These are phyloP conservation scores for Datisca glomerata DNA, from an alignment of 306 rosid species.

Conservation along the genomic window DNA sequence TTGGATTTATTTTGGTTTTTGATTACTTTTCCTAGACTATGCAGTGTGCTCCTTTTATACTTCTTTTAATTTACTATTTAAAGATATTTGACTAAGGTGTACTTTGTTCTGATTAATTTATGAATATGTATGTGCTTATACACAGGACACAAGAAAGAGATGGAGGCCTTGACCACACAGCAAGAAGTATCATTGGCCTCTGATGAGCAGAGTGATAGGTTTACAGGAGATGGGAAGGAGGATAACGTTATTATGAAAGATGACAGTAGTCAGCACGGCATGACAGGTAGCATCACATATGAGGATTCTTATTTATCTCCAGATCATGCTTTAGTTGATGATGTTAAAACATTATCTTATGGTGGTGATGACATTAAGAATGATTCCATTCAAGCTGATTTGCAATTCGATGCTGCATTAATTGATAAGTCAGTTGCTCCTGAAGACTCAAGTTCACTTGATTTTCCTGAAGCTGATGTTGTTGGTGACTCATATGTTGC, in stretches of 20 bases:
- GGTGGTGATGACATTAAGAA: conserved; percentile 28
- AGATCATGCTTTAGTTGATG: conserved; percentile 31
- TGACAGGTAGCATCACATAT: conserved; percentile 27
- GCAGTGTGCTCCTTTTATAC: no score
- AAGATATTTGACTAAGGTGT: background rate
- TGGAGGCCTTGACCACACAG: conserved; percentile 62
- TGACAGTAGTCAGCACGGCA: conserved; percentile 24
- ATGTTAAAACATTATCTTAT: conserved; percentile 22
- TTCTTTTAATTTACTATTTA: background rate
- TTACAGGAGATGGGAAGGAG: conserved; percentile 19
- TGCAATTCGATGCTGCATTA: conserved; percentile 23
- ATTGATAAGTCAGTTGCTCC: conserved; percentile 29
- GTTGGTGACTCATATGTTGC: conserved; percentile 30
- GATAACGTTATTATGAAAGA: conserved; percentile 19
- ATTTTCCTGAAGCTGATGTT: conserved; percentile 35
- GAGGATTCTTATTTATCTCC: conserved; percentile 40
- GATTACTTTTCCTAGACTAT: no score
- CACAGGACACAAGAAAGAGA: conserved; percentile 42
- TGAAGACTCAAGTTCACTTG: conserved; percentile 15
- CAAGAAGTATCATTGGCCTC: conserved; percentile 48
- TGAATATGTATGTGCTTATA: conserved; percentile 13
- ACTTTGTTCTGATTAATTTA: background rate
- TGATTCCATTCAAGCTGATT: conserved; percentile 34
- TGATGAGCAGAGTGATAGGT: conserved; percentile 30
- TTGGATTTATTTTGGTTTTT: background rate